Evolutionary conservation across 371 early-diverging fungal genomes (phyloP).

Genomic region (Thermomucor indicae-seudaticae): DNA sequence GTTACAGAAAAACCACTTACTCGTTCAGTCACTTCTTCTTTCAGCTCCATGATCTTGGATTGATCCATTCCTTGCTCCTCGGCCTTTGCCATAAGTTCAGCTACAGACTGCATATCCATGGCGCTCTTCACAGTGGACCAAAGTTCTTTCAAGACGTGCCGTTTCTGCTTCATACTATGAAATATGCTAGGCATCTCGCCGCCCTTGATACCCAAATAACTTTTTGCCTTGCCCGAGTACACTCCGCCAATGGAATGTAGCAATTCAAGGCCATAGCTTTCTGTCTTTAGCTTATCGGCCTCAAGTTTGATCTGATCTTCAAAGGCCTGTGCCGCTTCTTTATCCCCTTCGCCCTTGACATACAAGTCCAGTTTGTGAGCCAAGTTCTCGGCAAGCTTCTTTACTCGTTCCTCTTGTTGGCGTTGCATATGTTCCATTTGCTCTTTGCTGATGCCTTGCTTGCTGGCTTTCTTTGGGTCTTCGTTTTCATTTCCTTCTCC

Average conservation of each 20-base stretch:
- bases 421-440: slow-evolving; percentile 55
- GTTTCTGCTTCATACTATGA: slow-evolving; percentile 68
- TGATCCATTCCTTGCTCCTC: slow-evolving; percentile 74
- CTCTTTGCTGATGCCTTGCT: slow-evolving; percentile 39
- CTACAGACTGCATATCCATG: slow-evolving; percentile 84
- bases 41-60: slow-evolving; percentile 60
- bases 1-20: slow-evolving; percentile 22
- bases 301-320: slow-evolving; percentile 69
- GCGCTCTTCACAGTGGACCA: slow-evolving; percentile 89
- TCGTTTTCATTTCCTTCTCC: slow-evolving; percentile 8
- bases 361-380: slow-evolving; percentile 74
- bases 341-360: slow-evolving; percentile 55
- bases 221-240: slow-evolving; percentile 82
- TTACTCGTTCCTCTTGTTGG: slow-evolving; percentile 67
- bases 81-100: slow-evolving; percentile 79
- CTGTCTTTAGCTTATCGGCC: slow-evolving; percentile 83
- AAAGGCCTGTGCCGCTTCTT: slow-evolving; percentile 54
- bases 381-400: slow-evolving; percentile 72
- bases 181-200: slow-evolving; percentile 62
- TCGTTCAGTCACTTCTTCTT: slow-evolving; percentile 69
- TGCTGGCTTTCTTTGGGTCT: slow-evolving; percentile 10
- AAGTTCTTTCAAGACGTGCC: slow-evolving; percentile 82
- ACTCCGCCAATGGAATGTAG: slow-evolving; percentile 89
- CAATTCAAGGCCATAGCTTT: slow-evolving; percentile 89
- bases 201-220: slow-evolving; percentile 63